A percentile compares a stretch with the other conserved stretches of the same genome.
Conservation (phyloP, 108 stramenopile species). For the Schizochytrium sp. region DNA sequence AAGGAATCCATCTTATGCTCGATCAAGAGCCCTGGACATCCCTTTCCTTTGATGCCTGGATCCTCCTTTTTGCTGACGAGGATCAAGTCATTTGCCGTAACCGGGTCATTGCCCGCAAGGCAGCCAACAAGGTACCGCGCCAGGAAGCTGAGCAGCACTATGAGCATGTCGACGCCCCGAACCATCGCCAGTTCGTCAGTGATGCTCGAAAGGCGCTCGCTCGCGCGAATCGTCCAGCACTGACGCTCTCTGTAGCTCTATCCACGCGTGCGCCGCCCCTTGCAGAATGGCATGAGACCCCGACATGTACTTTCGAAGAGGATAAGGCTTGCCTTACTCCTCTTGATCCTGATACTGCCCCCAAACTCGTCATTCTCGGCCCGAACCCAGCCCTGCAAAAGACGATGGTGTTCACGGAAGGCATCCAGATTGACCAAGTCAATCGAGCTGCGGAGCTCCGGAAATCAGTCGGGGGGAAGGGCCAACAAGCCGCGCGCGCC, state of each 20-base stretch:
- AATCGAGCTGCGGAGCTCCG: background rate
- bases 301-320: background rate
- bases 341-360: background rate
- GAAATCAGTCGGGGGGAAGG: background rate
- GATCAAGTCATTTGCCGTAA: background rate
- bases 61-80: background rate
- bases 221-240: background rate
- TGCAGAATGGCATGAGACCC: background rate
- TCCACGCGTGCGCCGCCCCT: background rate
- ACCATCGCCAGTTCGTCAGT: background rate
- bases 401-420: background rate
- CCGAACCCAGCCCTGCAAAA: conserved; percentile 21
- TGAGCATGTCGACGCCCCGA: background rate
- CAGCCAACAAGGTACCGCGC: background rate
- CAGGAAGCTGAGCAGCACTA: background rate
- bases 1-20: background rate
- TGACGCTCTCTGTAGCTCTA: background rate
- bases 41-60: background rate
- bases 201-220: background rate
- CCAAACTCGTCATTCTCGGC: background rate
- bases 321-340: background rate
- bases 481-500: conserved; percentile 1
- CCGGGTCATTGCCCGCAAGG: background rate
- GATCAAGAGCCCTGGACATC: background rate
- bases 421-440: background rate